Evolutionary conservation across 1,284 basidiomycete species (phyloP).

Genomic region (Cutaneotrichosporon arboriforme): DNA sequence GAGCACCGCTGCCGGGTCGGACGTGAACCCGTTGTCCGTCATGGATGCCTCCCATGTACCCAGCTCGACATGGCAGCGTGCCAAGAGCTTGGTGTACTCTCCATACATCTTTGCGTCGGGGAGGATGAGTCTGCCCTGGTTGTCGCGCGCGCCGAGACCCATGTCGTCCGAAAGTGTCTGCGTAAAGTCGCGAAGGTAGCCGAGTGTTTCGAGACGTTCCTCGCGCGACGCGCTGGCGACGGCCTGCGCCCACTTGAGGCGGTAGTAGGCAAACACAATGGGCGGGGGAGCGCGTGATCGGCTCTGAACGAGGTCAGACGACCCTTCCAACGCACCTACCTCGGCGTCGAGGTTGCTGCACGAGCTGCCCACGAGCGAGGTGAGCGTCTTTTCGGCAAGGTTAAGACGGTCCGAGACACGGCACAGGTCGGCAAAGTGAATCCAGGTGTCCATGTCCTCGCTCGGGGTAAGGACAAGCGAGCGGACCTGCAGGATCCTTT

Average conservation of each 20-base stretch:
- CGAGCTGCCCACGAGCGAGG: constrained; percentile 70
- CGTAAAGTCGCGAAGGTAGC: constrained; percentile 81
- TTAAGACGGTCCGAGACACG: constrained; percentile 79
- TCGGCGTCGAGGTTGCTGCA: constrained; percentile 40
- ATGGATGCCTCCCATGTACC: constrained; percentile 90
- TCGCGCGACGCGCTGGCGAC: constrained; percentile 22
- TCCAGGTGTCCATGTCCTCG: constrained; percentile 97
- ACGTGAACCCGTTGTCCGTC: constrained; percentile 51
- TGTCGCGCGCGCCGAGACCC: constrained; percentile 55
- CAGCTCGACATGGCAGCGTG: constrained; percentile 93
- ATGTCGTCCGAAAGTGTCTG: constrained; percentile 70
- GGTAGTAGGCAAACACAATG: constrained; percentile 94
- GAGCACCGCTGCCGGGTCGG: constrained; percentile 73
- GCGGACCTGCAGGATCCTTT: constrained; percentile 91
- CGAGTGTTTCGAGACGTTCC: constrained; percentile 61
- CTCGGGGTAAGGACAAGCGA: constrained; percentile 89
- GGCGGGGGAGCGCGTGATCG: constrained; percentile 77
- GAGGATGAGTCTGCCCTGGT: constrained; percentile 46
- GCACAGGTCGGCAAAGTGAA: constrained; percentile 83
- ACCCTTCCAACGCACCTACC: constrained; percentile 16
- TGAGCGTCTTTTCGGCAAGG: constrained; percentile 94
- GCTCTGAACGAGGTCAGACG: constrained; percentile 47
- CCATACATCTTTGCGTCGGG: constrained; percentile 59
- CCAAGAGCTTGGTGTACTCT: constrained; percentile 81
- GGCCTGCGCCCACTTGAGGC: constrained; percentile 92